Base-by-base conservation (phyloP, 2,329 filamentous ascomycete genomes). In the Cladosporium austrohemisphaericum region DNA sequence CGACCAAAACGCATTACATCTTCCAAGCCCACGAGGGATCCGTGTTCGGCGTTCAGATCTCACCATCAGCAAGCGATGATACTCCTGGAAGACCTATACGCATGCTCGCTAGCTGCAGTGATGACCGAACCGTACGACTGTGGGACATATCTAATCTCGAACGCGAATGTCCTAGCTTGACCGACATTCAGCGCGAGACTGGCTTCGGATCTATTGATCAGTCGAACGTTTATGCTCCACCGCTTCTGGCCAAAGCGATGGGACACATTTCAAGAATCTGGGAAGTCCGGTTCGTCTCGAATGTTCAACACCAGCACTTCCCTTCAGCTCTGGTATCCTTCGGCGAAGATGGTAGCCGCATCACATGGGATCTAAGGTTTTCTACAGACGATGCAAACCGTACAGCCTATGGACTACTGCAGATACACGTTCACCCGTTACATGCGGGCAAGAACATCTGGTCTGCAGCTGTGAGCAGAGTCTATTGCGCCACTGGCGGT, bases 371-470 rank as follows among this genome's bases (percentile, higher is more conserved):
- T 2, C 5, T 50, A 3, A n/a, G 25, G 16, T 28, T 8, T 4
- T 14, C 11, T 4, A n/a, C 13, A 18, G 5, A 28, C 25, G 18
- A 19, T 5, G 13, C 37, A 1, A 38, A n/a, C 4, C 9, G 8
- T 18, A 14, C 5, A 11, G n/a, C 16, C 8, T 37, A 50, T 13
- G n/a, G 36, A 16, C 38, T 50, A 14, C 16, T 10, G 5, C 31
- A 43, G 25, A 16, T 14, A 3, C 38, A 38, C 2, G 80, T 77
- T 6, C 78, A 81, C 41, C 74, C 78, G 2, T 79, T 82, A 52
- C 91, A 97, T 63, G 76, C 74, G 26, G 93, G 93, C 5, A 98
- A 96, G 67, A 90, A 96, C 63, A 83, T 97, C 5, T 97, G 92
- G 91, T 84, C 90, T 0, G 35, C 10, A 14, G 16, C 7, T 7